Conservation (phyloP, 2,329 filamentous ascomycete genomes). For the Venturia effusa region DNA sequence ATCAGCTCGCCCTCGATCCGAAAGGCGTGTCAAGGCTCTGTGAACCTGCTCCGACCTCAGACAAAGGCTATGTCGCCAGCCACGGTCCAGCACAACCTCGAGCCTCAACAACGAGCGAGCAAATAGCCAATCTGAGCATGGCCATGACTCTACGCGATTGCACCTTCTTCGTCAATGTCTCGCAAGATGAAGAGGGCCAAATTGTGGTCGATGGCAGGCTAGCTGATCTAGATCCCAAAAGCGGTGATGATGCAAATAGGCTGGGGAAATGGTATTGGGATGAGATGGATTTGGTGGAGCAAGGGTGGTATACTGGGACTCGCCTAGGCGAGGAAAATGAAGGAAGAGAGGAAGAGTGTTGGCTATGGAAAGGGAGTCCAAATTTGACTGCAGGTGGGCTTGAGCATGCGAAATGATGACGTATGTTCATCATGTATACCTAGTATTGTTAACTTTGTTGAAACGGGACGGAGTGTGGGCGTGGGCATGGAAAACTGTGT, state of each 20-base stretch:
- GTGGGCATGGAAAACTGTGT: too few relatives aligned
- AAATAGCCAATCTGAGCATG: slow-evolving; percentile 35
- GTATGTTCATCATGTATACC: background rate
- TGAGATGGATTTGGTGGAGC: slow-evolving; percentile 52
- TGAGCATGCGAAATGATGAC: background rate
- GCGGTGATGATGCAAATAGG: slow-evolving; percentile 45
- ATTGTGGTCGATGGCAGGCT: slow-evolving; percentile 37
- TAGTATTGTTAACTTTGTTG: background rate
- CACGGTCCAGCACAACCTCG: background rate
- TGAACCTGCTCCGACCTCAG: background rate
- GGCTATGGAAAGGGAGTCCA: background rate
- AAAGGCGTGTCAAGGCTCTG: slow-evolving; percentile 1
- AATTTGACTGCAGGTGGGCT: too few relatives aligned
- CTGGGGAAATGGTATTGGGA: slow-evolving; percentile 50
- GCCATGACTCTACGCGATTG: slow-evolving; percentile 78
- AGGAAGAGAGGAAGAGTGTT: background rate
- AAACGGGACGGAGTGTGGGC: background rate
- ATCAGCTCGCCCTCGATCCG: slow-evolving; percentile 1
- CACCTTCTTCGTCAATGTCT: slow-evolving; percentile 58
- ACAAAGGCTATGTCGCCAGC: background rate
- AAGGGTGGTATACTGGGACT: slow-evolving; percentile 53
- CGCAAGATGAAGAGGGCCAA: slow-evolving; percentile 11
- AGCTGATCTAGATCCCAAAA: slow-evolving; percentile 71
- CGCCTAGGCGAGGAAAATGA: background rate
- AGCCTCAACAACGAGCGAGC: background rate